A percentile compares a stretch with the other conserved stretches of the same genome.
These are phyloP conservation scores for Leccinellum rugosiceps DNA, from an alignment of 768 basidiomycete genomes.

Conservation along the genomic window DNA sequence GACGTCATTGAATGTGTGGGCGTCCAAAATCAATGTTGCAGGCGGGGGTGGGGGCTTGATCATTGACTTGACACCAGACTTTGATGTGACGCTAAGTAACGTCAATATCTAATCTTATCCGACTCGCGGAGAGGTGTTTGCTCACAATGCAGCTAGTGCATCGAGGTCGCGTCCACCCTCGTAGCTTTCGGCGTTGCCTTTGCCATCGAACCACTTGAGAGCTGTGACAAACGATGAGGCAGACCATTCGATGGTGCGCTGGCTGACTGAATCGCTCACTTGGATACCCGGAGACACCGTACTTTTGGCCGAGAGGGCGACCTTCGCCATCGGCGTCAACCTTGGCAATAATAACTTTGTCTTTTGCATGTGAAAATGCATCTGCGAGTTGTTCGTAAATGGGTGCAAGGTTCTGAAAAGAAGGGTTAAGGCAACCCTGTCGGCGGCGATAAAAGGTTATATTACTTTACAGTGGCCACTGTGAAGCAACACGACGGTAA, in stretches of 20 bases:
- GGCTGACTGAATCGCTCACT: conserved; percentile 48
- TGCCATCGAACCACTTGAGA: conserved; percentile 83
- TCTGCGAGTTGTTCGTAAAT: conserved; percentile 86
- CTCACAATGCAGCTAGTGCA: conserved; percentile 71
- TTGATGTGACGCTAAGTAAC: conserved; percentile 57
- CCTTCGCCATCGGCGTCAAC: conserved; percentile 91
- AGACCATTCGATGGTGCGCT: neutral
- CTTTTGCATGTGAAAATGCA: conserved; percentile 72
- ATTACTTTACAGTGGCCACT: conserved; percentile 86
- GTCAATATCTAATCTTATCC: neutral
- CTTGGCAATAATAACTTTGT: conserved; percentile 87
- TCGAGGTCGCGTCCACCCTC: conserved; percentile 81
- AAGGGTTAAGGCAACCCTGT: neutral
- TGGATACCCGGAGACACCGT: conserved; percentile 80
- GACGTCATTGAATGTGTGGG: conserved; percentile 71
- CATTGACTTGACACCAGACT: conserved; percentile 81
- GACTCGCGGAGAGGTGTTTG: neutral
- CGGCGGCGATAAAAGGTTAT: conserved; percentile 2
- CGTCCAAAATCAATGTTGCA: conserved; percentile 62
- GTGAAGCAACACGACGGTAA: conserved; percentile 1
- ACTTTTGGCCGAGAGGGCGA: conserved; percentile 70
- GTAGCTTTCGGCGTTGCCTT: conserved; percentile 67
- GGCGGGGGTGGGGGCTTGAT: conserved; percentile 84
- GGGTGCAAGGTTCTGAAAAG: conserved; percentile 78
- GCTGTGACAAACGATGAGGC: conserved; percentile 44